Percentiles rank a stretch among this genome's conserved stretches.
Evolutionary conservation across 495 filamentous ascomycete genomes (phyloP).

Genomic region (Hyaloscypha hepaticicola): DNA sequence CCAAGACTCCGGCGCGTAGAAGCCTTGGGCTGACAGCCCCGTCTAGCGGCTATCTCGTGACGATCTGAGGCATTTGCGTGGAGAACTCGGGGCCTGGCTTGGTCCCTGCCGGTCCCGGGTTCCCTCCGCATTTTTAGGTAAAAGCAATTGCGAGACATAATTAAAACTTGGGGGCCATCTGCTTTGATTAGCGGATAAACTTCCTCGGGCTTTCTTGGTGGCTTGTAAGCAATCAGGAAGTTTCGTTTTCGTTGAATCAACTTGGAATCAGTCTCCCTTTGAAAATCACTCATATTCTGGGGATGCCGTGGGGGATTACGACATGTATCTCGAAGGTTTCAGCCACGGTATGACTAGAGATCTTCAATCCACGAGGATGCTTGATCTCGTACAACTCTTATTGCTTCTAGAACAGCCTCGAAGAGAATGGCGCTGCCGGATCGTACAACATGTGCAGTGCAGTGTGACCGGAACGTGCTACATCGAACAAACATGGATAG

Average conservation of each 20-base stretch:
- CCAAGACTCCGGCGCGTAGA: background rate
- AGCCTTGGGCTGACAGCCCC: background rate
- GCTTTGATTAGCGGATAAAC: background rate
- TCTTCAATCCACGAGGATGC: background rate
- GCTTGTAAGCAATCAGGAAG: too few species aligned
- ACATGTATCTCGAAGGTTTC: background rate
- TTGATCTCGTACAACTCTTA: background rate
- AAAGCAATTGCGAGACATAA: background rate
- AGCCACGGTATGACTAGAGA: background rate
- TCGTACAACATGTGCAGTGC: background rate
- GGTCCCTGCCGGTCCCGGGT: background rate
- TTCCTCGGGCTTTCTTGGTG: too few species aligned
- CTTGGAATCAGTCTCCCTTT: background rate
- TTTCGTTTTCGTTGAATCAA: background rate
- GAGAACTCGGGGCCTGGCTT: background rate
- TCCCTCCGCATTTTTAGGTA: background rate
- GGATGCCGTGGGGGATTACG: background rate
- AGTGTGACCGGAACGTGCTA: background rate
- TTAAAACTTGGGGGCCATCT: background rate
- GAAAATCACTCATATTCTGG: background rate
- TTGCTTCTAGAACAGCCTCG: background rate
- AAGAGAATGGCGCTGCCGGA: background rate
- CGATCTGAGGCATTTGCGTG: background rate
- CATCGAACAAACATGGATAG: background rate
- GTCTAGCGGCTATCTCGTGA: background rate